These are phyloP conservation scores for Hippophae gyantsensis DNA, from an alignment of 306 rosid genomes.

Conservation along the genomic window DNA sequence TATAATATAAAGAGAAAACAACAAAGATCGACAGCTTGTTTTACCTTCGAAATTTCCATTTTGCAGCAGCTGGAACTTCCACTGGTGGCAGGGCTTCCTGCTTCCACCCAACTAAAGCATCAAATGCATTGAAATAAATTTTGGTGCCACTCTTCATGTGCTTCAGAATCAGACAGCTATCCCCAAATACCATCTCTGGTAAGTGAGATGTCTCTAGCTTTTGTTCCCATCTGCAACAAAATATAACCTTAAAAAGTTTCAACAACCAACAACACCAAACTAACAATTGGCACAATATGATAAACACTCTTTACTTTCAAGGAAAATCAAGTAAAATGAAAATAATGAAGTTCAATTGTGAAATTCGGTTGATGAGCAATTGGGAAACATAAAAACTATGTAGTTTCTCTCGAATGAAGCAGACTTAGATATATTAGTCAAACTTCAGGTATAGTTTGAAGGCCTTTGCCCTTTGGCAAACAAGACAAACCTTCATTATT, in stretches of 20 bases:
- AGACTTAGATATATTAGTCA: no score
- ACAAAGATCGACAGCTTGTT: not conserved
- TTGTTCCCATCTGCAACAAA: conserved; percentile 68
- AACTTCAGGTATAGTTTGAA: no score
- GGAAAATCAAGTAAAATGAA: no score
- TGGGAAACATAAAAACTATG: no score
- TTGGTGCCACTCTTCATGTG: conserved; percentile 58
- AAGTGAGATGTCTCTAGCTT: conserved; percentile 74
- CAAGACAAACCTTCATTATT: no score
- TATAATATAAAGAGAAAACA: no score
- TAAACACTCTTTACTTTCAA: no score
- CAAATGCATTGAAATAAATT: conserved; percentile 80
- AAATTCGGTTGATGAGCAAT: no score
- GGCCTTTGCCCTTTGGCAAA: no score
- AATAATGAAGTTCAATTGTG: no score
- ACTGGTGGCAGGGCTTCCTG: conserved; percentile 92
- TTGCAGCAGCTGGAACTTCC: conserved; percentile 94
- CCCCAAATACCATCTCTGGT: conserved; percentile 98
- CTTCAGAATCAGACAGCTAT: conserved; percentile 54
- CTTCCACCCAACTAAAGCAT: conserved; percentile 89
- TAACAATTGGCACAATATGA: no score
- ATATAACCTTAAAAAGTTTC: not conserved
- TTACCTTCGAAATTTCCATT: conserved; percentile 91
- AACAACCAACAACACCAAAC: not conserved
- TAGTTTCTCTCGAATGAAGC: no score